These are phyloP conservation scores for Panaeolus cyanescens DNA, from an alignment of 768 basidiomycete genomes.

Conservation along the genomic window DNA sequence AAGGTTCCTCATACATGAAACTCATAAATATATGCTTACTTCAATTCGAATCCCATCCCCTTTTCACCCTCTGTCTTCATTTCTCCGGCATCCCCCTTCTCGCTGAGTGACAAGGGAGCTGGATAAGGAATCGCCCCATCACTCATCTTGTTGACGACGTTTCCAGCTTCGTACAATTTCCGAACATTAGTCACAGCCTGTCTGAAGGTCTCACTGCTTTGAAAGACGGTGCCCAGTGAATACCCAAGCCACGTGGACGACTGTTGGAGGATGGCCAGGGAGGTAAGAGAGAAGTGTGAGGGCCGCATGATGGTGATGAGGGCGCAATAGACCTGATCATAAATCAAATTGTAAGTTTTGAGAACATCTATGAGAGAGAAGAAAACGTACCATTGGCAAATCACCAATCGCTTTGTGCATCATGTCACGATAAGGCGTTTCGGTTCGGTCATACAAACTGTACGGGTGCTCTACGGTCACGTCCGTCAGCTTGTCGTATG, in stretches of 20 bases:
- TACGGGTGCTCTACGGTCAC: conserved; percentile 22
- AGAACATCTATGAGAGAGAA: background rate
- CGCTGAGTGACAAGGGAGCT: no score
- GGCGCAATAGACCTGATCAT: conserved; percentile 38
- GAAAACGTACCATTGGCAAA: conserved; percentile 29
- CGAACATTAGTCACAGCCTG: conserved; percentile 27
- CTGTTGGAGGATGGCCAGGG: conserved; percentile 41
- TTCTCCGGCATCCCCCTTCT: no score
- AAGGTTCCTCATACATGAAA: no score
- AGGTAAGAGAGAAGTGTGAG: conserved; percentile 35
- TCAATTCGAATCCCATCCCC: conserved; percentile 27
- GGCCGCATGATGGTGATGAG: conserved; percentile 32
- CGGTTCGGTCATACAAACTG: conserved; percentile 8
- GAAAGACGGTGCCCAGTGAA: conserved; percentile 23
- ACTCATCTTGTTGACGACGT: conserved; percentile 21
- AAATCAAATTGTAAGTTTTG: background rate
- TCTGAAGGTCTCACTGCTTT: conserved; percentile 18
- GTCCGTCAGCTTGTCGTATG: conserved; percentile 22
- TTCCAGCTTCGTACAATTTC: conserved; percentile 29
- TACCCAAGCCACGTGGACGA: conserved; percentile 30
- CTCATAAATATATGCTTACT: no score
- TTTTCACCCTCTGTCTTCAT: conserved; percentile 6
- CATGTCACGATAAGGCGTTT: conserved; percentile 16
- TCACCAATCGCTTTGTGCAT: conserved; percentile 22
- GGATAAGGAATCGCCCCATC: conserved; percentile 30